Percentiles rank a stretch among this genome's conserved stretches.
These are phyloP conservation scores for Verticillium dahliae DNA, from an alignment of 2,329 filamentous ascomycete species.

Conservation along the genomic window DNA sequence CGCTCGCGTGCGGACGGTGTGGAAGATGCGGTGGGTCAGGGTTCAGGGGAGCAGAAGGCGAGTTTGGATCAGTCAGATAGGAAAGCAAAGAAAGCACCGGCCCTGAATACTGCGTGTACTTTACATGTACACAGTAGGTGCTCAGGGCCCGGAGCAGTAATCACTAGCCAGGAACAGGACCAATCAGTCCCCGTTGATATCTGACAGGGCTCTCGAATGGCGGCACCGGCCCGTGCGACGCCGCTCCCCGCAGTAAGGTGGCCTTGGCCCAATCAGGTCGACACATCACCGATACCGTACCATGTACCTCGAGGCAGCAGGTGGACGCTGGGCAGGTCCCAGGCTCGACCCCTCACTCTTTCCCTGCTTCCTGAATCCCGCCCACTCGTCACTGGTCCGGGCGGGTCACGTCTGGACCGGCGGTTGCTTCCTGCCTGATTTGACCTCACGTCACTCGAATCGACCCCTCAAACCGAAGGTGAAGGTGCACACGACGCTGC, in stretches of 20 bases:
- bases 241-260: not conserved
- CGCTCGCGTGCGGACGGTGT: not conserved
- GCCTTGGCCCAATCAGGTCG: not conserved
- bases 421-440: no score
- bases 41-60: not conserved
- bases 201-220: not conserved
- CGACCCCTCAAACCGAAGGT: not conserved
- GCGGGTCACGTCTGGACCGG: no score
- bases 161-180: not conserved
- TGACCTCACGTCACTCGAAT: not conserved
- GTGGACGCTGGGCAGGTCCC: no score
- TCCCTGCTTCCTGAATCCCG: not conserved
- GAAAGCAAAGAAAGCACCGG: no score
- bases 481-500: no score
- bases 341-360: not conserved
- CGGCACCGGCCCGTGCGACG: not conserved
- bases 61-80: no score
- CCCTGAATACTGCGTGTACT: no score
- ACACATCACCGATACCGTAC: not conserved
- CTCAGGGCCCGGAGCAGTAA: no score
- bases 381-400: no score
- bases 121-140: no score
- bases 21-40: not conserved
- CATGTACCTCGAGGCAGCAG: not conserved
- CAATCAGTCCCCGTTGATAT: not conserved